phyloP scores from a whole-genome alignment of 1,139 yeast genomes.

The Williopsis jadinii region DNA sequence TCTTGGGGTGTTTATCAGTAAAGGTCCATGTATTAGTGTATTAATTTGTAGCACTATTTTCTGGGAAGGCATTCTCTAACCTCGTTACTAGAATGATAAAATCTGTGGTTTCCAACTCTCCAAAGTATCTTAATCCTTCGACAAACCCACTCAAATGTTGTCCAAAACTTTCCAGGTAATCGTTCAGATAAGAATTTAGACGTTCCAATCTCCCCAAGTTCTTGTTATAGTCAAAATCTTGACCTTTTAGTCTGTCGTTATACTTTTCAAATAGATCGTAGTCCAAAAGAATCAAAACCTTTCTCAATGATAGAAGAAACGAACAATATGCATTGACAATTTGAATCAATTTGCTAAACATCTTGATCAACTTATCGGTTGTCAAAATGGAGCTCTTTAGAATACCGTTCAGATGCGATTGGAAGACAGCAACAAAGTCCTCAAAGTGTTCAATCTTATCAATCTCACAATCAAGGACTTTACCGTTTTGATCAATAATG shows the following conservation, averaged over 20 bases:
- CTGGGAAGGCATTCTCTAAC: slow-evolving; percentile 32
- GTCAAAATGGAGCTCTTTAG: slow-evolving; percentile 66
- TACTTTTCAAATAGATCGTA: slow-evolving; percentile 36
- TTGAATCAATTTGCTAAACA: slow-evolving; percentile 39
- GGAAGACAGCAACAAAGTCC: slow-evolving; percentile 42
- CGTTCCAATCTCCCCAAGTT: slow-evolving; percentile 36
- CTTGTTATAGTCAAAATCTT: slow-evolving; percentile 33
- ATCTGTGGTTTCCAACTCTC: slow-evolving; percentile 58
- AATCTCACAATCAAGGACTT: slow-evolving; percentile 29
- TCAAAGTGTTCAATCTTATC: slow-evolving; percentile 39
- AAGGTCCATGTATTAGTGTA: no score
- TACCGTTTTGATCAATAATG: slow-evolving; percentile 55
- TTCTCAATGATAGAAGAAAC: slow-evolving; percentile 47
- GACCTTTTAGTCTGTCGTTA: slow-evolving; percentile 32
- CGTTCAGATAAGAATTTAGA: slow-evolving; percentile 42
- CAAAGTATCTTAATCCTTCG: slow-evolving; percentile 47
- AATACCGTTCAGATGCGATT: slow-evolving; percentile 55
- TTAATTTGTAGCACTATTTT: background rate
- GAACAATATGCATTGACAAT: slow-evolving; percentile 48
- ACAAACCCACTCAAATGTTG: slow-evolving; percentile 48
- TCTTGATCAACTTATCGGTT: slow-evolving; percentile 45
- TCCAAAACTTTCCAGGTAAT: slow-evolving; percentile 49
- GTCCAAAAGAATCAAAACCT: slow-evolving; percentile 48
- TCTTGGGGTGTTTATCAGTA: no score
- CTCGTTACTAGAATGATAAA: slow-evolving; percentile 47